These are phyloP conservation scores for Coniochaeta sp. DNA, from an alignment of 2,329 filamentous ascomycete genomes.

Conservation along the genomic window DNA sequence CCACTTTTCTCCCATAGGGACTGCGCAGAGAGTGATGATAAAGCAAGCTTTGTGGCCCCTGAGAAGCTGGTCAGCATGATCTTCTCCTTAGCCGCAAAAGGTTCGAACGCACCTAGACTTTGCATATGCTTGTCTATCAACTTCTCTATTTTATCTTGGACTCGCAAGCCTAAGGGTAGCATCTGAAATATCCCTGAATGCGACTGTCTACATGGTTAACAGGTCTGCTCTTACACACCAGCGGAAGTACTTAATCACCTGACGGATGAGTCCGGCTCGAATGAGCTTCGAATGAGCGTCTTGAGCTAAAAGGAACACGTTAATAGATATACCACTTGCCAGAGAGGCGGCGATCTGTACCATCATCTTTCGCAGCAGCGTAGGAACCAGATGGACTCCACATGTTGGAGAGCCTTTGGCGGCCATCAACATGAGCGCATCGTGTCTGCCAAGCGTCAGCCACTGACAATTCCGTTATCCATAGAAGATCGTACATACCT, in stretches of 20 bases:
- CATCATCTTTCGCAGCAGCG: slow-evolving; percentile 46
- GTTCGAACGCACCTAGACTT: slow-evolving; percentile 47
- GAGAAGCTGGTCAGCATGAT: slow-evolving; percentile 3
- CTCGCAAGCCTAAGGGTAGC: slow-evolving; percentile 75
- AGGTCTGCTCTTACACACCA: not conserved
- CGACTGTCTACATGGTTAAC: slow-evolving; percentile 41
- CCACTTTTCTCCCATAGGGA: slow-evolving; percentile 77
- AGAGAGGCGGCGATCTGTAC: slow-evolving; percentile 22
- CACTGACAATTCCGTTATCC: not conserved
- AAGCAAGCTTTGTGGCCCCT: slow-evolving; percentile 72
- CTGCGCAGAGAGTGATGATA: slow-evolving; percentile 83
- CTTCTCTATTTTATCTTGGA: slow-evolving; percentile 80
- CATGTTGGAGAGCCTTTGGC: slow-evolving; percentile 57
- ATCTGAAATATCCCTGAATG: slow-evolving; percentile 90
- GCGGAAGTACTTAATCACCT: slow-evolving; percentile 37
- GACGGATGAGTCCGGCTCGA: slow-evolving; percentile 65
- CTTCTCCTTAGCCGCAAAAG: not conserved
- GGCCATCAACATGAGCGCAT: not conserved
- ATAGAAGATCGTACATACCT: not conserved
- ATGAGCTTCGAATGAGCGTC: slow-evolving; percentile 62
- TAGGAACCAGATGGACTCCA: slow-evolving; percentile 75
- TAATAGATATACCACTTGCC: not conserved
- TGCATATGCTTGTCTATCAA: slow-evolving; percentile 89
- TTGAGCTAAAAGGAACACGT: slow-evolving; percentile 18
- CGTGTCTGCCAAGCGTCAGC: not conserved